phyloP scores from a whole-genome alignment of 2,329 filamentous ascomycete species.

The Cladophialophora carrionii region DNA sequence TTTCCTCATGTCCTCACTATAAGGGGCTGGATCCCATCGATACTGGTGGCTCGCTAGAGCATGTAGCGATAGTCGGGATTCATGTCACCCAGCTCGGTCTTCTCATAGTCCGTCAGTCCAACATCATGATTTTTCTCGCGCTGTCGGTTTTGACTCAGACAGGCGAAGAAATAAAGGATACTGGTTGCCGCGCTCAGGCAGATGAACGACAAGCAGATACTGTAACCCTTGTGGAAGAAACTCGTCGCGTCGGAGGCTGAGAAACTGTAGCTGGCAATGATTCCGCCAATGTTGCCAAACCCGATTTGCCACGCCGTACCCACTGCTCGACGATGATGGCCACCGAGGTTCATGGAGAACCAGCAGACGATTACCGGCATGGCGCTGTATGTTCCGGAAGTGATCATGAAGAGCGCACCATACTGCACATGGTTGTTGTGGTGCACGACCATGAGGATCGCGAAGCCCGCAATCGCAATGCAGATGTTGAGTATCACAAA shows the following conservation, averaged over 20 bases:
- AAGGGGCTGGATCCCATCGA: not conserved
- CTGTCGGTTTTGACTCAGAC: slow-evolving; percentile 48
- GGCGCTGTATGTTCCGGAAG: slow-evolving; percentile 36
- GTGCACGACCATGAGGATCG: slow-evolving; percentile 40
- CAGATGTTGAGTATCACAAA: slow-evolving; percentile 41
- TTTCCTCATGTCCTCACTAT: not conserved
- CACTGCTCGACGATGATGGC: slow-evolving; percentile 55
- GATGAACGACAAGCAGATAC: slow-evolving; percentile 38
- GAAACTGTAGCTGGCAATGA: slow-evolving; percentile 58
- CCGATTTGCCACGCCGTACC: slow-evolving; percentile 57
- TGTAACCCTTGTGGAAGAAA: slow-evolving; percentile 39
- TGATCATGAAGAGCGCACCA: slow-evolving; percentile 40
- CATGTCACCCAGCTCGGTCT: slow-evolving; percentile 38
- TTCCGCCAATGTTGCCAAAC: slow-evolving; percentile 53
- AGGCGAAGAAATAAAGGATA: slow-evolving; percentile 44
- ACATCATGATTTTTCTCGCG: slow-evolving; percentile 42
- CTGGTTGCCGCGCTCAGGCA: slow-evolving; percentile 41
- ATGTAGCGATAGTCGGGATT: slow-evolving; percentile 38
- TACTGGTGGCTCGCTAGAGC: slow-evolving; percentile 21
- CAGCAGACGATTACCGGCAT: slow-evolving; percentile 50
- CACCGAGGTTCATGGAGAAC: slow-evolving; percentile 60
- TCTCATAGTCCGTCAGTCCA: slow-evolving; percentile 39
- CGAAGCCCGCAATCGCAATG: slow-evolving; percentile 42
- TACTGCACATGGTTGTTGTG: slow-evolving; percentile 39
- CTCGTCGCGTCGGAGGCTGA: slow-evolving; percentile 43